Conservation (phyloP, 805 yeast genomes). For the Saturnispora mendoncae region DNA sequence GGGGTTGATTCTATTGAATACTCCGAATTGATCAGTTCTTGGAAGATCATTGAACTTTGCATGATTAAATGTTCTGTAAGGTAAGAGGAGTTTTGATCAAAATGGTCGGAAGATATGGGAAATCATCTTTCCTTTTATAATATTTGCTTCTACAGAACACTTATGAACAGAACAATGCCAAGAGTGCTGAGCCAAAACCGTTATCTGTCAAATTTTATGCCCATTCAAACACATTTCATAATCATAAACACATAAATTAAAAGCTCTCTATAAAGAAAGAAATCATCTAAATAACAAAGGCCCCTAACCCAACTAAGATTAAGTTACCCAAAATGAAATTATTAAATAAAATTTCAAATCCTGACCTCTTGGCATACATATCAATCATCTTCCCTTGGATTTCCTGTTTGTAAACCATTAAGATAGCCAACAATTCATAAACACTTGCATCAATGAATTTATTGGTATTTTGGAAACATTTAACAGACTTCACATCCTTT, state of each 20-base stretch:
- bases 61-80: too few species aligned
- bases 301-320: constrained; percentile 32
- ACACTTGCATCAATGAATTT: constrained; percentile 24
- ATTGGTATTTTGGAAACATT: constrained; percentile 24
- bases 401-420: constrained; percentile 28
- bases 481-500: constrained; percentile 12
- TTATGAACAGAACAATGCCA: too few species aligned
- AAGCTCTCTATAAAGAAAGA: too few species aligned
- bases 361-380: constrained; percentile 25
- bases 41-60: too few species aligned
- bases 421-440: constrained; percentile 23
- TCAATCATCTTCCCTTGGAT: constrained; percentile 24
- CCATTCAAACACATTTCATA: too few species aligned
- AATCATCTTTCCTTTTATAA: too few species aligned
- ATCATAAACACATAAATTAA: too few species aligned
- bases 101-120: too few species aligned
- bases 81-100: too few species aligned
- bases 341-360: constrained; percentile 31
- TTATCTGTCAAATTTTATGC: neutral
- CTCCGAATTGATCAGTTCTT: too few species aligned
- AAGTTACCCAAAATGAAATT: constrained; percentile 31
- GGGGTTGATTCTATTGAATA: too few species aligned
- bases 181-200: constrained; percentile 2
- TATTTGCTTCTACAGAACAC: too few species aligned
- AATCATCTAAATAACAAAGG: constrained; percentile 25